Conservation (phyloP, 352 stramenopile genomes). For the Peronospora destructor region DNA sequence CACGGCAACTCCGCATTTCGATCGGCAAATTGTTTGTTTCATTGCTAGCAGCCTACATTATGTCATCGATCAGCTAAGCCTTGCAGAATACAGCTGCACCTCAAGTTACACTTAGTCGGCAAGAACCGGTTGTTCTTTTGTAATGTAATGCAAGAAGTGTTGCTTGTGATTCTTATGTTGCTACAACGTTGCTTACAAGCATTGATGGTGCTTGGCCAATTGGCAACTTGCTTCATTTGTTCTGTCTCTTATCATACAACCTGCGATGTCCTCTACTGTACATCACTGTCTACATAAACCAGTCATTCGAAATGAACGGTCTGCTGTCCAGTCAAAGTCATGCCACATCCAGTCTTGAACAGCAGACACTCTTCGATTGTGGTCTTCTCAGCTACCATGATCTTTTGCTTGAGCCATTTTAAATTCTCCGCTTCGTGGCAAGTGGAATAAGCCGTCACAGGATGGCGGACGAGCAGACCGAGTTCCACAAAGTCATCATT, state of each 20-base stretch:
- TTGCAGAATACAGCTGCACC: too few relatives aligned
- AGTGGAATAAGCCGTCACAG: neutral
- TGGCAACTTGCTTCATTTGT: neutral
- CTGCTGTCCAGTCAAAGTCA: constrained; percentile 28
- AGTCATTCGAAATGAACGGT: neutral
- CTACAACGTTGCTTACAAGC: too few relatives aligned
- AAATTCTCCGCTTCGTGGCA: constrained; percentile 6
- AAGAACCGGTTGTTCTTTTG: too few relatives aligned
- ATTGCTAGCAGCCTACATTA: too few relatives aligned
- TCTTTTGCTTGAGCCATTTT: constrained; percentile 14
- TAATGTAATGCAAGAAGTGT: too few relatives aligned
- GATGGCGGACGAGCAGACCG: constrained; percentile 15
- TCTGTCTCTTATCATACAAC: constrained; percentile 15
- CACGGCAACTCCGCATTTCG: too few relatives aligned
- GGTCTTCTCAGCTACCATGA: constrained; percentile 2
- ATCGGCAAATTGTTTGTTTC: too few relatives aligned
- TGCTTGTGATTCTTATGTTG: too few relatives aligned
- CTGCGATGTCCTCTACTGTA: constrained; percentile 2
- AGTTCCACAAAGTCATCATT: constrained; percentile 61
- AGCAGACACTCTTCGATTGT: constrained; percentile 22
- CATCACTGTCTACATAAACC: constrained; percentile 9
- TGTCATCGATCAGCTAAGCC: too few relatives aligned
- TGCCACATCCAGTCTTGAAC: too few relatives aligned
- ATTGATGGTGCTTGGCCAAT: too few relatives aligned
- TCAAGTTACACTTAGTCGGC: too few relatives aligned